phyloP scores from a whole-genome alignment of 331 rosid genomes.

The Quercus lobata region DNA sequence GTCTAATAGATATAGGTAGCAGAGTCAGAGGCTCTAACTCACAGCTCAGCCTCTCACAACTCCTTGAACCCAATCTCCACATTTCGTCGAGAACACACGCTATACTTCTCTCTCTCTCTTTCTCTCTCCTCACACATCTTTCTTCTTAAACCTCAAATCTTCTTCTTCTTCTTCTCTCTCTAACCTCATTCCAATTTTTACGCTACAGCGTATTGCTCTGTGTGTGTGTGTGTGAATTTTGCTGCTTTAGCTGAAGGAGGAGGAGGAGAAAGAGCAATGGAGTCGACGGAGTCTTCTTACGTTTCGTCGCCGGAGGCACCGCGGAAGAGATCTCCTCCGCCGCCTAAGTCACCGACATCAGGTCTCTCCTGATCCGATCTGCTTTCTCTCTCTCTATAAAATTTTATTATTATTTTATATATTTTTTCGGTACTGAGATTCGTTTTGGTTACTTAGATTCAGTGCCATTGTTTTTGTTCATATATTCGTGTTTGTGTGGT shows the following conservation, averaged over 20 bases:
- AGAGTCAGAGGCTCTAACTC: neutral
- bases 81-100: no score
- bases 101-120: neutral
- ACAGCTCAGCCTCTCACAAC: neutral
- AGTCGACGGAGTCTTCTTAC: slow-evolving; percentile 89
- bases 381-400: neutral
- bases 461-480: neutral
- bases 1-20: neutral
- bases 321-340: slow-evolving; percentile 67
- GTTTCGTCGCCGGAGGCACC: slow-evolving; percentile 92
- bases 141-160: neutral
- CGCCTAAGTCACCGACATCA: slow-evolving; percentile 62
- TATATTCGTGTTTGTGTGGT: neutral
- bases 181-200: neutral
- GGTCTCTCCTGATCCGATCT: slow-evolving; percentile 89
- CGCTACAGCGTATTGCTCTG: neutral
- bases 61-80: neutral
- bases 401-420: neutral
- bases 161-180: neutral
- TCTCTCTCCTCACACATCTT: neutral
- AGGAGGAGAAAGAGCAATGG: slow-evolving; percentile 57
- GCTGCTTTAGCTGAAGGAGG: slow-evolving; percentile 5
- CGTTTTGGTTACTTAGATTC: neutral
- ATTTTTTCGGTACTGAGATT: neutral
- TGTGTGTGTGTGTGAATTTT: neutral